A percentile compares a stretch with the other conserved stretches of the same genome.
Conservation (phyloP, 208 protist genomes). For the Willaertia magna region DNA sequence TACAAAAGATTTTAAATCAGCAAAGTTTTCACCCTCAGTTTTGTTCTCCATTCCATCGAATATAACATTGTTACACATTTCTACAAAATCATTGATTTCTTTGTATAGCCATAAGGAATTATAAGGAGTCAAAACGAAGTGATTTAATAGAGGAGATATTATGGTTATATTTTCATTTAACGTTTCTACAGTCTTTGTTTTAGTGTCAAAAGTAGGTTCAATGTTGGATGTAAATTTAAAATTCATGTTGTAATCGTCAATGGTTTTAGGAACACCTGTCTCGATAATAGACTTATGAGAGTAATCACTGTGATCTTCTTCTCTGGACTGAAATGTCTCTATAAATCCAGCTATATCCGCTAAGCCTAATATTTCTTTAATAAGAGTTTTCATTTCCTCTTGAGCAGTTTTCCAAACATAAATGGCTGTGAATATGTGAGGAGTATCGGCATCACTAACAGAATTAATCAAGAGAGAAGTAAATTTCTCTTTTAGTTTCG, state of each 20-base stretch:
- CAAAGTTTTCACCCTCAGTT: neutral
- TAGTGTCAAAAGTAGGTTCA: neutral
- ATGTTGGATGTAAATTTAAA: neutral
- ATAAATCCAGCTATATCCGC: neutral
- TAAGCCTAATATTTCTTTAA: neutral
- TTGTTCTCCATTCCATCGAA: neutral
- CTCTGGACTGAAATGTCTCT: neutral
- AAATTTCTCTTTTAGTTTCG: neutral
- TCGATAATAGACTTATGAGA: neutral
- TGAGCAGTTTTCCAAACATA: neutral
- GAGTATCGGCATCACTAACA: neutral
- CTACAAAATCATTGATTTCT: neutral
- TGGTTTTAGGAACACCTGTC: neutral
- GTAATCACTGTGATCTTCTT: neutral
- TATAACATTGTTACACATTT: neutral
- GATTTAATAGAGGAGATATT: neutral
- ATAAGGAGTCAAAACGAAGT: neutral
- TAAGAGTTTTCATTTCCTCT: neutral
- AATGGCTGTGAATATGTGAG: neutral
- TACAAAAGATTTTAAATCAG: neutral
- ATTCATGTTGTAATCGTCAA: neutral
- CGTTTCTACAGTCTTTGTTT: neutral
- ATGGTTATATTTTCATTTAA: neutral
- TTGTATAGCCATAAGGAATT: neutral
- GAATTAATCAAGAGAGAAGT: neutral